A percentile compares a stretch with the other conserved stretches of the same genome.
These are phyloP conservation scores for Allomyces macrogynus DNA, from an alignment of 192 early-diverging fungal species.

Conservation along the genomic window DNA sequence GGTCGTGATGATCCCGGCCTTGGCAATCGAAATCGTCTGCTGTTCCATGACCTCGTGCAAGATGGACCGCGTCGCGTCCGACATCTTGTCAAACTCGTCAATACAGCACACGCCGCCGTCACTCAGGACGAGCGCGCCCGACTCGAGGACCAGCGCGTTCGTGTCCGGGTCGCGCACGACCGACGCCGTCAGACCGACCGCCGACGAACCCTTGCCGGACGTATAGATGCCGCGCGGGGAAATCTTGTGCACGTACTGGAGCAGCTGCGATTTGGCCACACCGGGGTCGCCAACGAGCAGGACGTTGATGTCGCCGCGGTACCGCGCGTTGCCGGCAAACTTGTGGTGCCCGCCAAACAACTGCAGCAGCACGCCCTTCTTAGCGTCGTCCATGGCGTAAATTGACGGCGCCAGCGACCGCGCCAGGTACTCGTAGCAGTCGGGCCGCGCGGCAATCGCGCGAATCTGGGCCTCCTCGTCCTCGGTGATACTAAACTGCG, in stretches of 20 bases:
- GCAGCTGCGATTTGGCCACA: conserved; percentile 82
- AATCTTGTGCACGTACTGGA: conserved; percentile 79
- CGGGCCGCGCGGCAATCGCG: conserved; percentile 34
- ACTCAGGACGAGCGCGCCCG: conserved; percentile 83
- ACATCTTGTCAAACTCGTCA: conserved; percentile 99
- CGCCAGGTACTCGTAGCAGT: conserved; percentile 65
- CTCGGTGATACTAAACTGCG: conserved; percentile 15
- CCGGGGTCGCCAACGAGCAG: conserved; percentile 93
- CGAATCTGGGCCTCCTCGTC: conserved; percentile 39
- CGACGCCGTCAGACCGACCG: conserved; percentile 89
- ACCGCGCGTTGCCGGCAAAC: conserved; percentile 36
- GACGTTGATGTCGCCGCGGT: conserved; percentile 81
- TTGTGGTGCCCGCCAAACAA: conserved; percentile 91
- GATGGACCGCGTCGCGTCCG: conserved; percentile 74
- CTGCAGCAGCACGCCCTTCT: conserved; percentile 85
- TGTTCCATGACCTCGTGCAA: conserved; percentile 99
- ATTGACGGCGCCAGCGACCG: conserved; percentile 83
- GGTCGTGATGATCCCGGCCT: conserved; percentile 95
- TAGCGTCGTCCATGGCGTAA: conserved; percentile 87
- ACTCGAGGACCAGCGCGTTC: conserved; percentile 86
- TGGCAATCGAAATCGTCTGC: conserved; percentile 93
- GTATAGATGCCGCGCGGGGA: conserved; percentile 91
- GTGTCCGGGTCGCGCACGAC: conserved; percentile 87
- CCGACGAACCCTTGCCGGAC: conserved; percentile 88
- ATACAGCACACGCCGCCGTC: conserved; percentile 96